Base-by-base conservation (phyloP, 1,284 basidiomycete species). In the Malassezia japonica region DNA sequence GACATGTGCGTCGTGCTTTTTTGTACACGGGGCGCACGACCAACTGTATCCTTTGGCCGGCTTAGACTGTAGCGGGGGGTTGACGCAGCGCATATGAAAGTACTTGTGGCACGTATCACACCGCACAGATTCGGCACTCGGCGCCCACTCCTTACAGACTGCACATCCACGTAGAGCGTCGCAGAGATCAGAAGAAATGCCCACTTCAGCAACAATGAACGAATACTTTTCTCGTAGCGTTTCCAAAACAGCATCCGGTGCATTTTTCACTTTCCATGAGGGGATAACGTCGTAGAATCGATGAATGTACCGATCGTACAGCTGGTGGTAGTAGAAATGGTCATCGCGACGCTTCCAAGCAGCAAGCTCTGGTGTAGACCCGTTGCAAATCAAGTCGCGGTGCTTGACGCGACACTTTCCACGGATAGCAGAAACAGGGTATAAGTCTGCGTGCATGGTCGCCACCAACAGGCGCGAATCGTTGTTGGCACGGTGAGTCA, bases 231-330 rank as follows among this genome's bases (percentile, higher is more conserved):
- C 78, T 55, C 81, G 78, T 18, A 98, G 80, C 34, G 65, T 59
- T 15, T 50, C 36, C 33, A 74, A 57, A 37, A 74, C 65, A 31
- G 73, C 59, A 37, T 64, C 64, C 10, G 75, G 75, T 1, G 75
- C 78, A 74, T 98, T 98, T 62, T 84, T 82, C 51, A 94, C 83
- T 66, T 85, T 85, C 40, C 81, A 81, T 23, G 87, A 83, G 48
- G 86, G 83, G 52, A 98, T 83, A 61, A 96, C 85, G 74, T 98
- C 94, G 75, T 92, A 95, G 76, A 94, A 92, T 74, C 89, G 87
- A 77, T 94, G 91, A 75, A 95, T 87, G 76, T 95, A 96, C 38
- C 91, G 87, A 76, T 98, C 92, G 74, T 90, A 95, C 50, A 92
- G 79, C 62, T 86, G 83, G 63, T 83, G 83, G 77, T 89, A 95